phyloP scores from a whole-genome alignment of 2,329 filamentous ascomycete species.

The Microdochium paspali region DNA sequence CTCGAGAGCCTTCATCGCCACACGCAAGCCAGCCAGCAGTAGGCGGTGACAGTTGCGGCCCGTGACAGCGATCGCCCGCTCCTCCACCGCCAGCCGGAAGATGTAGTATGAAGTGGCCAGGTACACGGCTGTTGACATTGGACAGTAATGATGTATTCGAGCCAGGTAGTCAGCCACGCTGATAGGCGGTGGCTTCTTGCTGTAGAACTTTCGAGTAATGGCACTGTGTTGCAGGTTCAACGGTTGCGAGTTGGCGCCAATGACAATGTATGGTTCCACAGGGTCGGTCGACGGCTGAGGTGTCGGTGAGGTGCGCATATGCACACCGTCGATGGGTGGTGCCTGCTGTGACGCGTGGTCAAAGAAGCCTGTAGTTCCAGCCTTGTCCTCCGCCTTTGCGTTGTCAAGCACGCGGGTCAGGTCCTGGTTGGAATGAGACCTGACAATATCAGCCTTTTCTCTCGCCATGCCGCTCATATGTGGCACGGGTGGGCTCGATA shows the following conservation, averaged over 20 bases:
- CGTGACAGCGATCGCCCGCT: slow-evolving; percentile 72
- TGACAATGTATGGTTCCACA: slow-evolving; percentile 46
- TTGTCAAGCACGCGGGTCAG: slow-evolving; percentile 34
- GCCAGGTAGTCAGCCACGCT: slow-evolving; percentile 74
- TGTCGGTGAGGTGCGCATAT: slow-evolving; percentile 26
- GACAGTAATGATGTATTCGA: slow-evolving; percentile 83
- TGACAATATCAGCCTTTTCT: slow-evolving; percentile 51
- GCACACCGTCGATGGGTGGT: slow-evolving; percentile 35
- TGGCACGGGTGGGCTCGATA: slow-evolving; percentile 52
- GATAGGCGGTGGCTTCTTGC: slow-evolving; percentile 77
- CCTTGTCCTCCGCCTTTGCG: slow-evolving; percentile 21
- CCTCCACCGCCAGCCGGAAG: slow-evolving; percentile 67
- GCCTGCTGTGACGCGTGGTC: slow-evolving; percentile 8
- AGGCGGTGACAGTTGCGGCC: slow-evolving; percentile 78
- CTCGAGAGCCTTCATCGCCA: slow-evolving; percentile 93
- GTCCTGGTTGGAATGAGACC: slow-evolving; percentile 47
- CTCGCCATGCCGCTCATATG: slow-evolving; percentile 54
- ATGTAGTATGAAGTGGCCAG: slow-evolving; percentile 85
- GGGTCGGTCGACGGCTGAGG: slow-evolving; percentile 16
- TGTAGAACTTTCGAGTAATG: slow-evolving; percentile 89
- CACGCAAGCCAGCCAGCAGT: slow-evolving; percentile 71
- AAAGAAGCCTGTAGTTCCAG: slow-evolving; percentile 10
- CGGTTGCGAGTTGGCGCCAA: slow-evolving; percentile 62
- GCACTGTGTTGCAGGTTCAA: slow-evolving; percentile 72
- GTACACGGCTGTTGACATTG: slow-evolving; percentile 89